Evolutionary conservation across 2,329 filamentous ascomycete species (phyloP).

Genomic region (Tolypocladium paradoxum): DNA sequence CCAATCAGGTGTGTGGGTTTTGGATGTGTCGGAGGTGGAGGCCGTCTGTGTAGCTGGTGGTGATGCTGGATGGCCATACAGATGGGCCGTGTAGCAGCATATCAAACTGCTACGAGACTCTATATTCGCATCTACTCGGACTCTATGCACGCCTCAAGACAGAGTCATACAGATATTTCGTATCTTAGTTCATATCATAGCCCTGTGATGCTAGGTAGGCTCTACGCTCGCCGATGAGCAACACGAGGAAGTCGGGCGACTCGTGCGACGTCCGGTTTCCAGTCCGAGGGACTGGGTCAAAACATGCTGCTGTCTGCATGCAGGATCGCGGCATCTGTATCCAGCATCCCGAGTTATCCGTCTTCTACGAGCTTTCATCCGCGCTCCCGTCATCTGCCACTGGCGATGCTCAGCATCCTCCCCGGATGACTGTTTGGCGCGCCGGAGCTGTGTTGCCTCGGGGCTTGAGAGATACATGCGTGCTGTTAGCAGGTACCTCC

Average conservation of each 20-base stretch:
- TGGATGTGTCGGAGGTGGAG: background rate
- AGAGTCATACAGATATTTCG: background rate
- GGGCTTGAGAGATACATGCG: slow-evolving; percentile 12
- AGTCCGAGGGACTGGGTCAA: background rate
- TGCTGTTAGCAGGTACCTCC: slow-evolving; percentile 17
- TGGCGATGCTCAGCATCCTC: background rate
- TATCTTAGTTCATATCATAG: background rate
- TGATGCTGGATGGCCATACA: background rate
- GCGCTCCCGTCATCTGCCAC: background rate
- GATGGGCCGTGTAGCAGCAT: background rate
- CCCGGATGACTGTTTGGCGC: background rate
- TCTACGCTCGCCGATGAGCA: background rate
- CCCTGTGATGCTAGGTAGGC: background rate
- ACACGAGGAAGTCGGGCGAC: background rate
- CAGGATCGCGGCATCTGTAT: background rate
- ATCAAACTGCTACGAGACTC: background rate
- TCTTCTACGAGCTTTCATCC: background rate
- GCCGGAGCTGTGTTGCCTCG: background rate
- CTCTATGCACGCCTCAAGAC: background rate
- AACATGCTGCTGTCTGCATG: background rate
- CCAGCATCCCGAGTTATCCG: background rate
- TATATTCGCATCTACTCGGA: background rate
- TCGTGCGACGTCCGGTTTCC: background rate
- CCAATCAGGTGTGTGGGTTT: slow-evolving; percentile 5
- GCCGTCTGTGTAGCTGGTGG: background rate